Conservation (phyloP, 2,329 filamentous ascomycete species). For the Colletotrichum neosansevieriae region DNA sequence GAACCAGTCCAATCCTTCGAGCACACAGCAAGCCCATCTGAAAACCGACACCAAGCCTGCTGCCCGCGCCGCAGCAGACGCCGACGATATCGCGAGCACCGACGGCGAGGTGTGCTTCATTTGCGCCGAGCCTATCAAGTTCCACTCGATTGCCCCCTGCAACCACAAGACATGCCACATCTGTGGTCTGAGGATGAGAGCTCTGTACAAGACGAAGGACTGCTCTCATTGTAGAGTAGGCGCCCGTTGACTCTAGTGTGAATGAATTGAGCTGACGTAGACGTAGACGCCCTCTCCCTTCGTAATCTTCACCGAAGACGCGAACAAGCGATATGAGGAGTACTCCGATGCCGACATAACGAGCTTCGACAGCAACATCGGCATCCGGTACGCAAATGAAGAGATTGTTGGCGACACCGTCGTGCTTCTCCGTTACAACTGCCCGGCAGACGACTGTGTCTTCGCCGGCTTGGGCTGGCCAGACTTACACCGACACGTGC, state of each 20-base stretch:
- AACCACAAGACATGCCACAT: constrained; percentile 98
- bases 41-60: constrained; percentile 40
- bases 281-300: constrained; percentile 75
- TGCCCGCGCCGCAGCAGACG: constrained; percentile 44
- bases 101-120: constrained; percentile 95
- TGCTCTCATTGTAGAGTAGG: constrained; percentile 94
- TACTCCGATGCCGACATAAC: constrained; percentile 80
- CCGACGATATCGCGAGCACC: constrained; percentile 62
- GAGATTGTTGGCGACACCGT: constrained; percentile 94
- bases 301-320: constrained; percentile 93
- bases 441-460: constrained; percentile 83
- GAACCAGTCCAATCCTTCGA: constrained; percentile 7
- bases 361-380: constrained; percentile 84
- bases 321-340: constrained; percentile 86
- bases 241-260: not conserved
- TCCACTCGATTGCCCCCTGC: constrained; percentile 91
- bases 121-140: constrained; percentile 89
- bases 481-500: constrained; percentile 79
- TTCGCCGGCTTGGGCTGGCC: constrained; percentile 79
- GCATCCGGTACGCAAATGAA: constrained; percentile 89
- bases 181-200: constrained; percentile 89
- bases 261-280: constrained; percentile 41
- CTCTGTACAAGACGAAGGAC: constrained; percentile 94
- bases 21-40: not conserved
- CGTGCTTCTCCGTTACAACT: constrained; percentile 92